Conservation (phyloP, 1,284 basidiomycete species). For the Ceratorhiza oryzae-sativae region DNA sequence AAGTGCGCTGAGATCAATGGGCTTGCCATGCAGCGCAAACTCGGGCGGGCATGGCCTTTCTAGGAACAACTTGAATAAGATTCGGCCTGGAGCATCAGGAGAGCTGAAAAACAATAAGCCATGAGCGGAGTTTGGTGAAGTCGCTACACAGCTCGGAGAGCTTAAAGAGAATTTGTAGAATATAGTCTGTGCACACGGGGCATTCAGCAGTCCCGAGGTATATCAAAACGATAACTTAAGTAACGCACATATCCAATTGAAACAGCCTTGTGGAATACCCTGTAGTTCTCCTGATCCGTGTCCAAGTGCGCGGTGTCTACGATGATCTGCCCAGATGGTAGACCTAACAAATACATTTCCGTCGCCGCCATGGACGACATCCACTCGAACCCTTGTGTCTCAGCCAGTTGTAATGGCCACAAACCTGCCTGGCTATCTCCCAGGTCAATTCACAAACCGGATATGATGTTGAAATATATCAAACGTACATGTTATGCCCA, state of each 20-base stretch:
- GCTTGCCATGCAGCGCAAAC: no score
- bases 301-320: slow-evolving; percentile 5
- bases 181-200: neutral
- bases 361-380: neutral
- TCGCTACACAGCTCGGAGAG: neutral
- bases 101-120: slow-evolving; percentile 29
- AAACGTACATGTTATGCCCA: slow-evolving; percentile 12
- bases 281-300: slow-evolving; percentile 7
- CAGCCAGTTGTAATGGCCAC: neutral
- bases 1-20: no score
- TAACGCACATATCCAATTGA: slow-evolving; percentile 15
- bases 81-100: slow-evolving; percentile 2
- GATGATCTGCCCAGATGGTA: slow-evolving; percentile 24
- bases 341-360: neutral
- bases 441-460: neutral
- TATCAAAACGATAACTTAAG: no score
- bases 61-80: slow-evolving; percentile 32
- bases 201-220: neutral
- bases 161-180: slow-evolving; percentile 30
- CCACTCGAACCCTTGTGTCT: neutral
- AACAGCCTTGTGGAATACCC: slow-evolving; percentile 19
- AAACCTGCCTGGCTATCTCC: neutral
- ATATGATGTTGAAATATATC: neutral
- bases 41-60: slow-evolving; percentile 4
- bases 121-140: neutral